Percentiles rank a stretch among this genome's conserved stretches.
Evolutionary conservation across 2,329 filamentous ascomycete genomes (phyloP).

Genomic region (Sclerotinia sclerotiorum): DNA sequence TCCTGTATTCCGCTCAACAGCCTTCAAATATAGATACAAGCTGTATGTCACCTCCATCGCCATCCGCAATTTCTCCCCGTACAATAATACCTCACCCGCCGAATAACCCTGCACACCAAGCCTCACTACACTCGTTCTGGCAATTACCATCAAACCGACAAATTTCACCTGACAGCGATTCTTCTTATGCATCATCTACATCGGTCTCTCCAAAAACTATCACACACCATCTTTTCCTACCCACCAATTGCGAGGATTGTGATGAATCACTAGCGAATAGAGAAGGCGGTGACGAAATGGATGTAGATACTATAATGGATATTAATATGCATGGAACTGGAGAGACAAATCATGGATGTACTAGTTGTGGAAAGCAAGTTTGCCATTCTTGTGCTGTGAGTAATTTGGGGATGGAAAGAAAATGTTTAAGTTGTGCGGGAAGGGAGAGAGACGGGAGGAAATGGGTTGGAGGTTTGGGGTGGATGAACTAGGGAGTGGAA

Average conservation of each 20-base stretch:
- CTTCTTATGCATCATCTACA: slow-evolving; percentile 34
- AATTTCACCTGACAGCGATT: slow-evolving; percentile 40
- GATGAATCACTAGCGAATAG: slow-evolving; percentile 40
- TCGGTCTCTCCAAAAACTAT: slow-evolving; percentile 19
- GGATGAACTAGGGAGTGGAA: slow-evolving; percentile 24
- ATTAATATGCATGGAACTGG: slow-evolving; percentile 41
- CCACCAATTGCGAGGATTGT: slow-evolving; percentile 56
- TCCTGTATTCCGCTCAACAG: slow-evolving; percentile 58
- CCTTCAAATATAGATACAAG: slow-evolving; percentile 36
- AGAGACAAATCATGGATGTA: slow-evolving; percentile 44
- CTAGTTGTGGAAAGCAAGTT: slow-evolving; percentile 54
- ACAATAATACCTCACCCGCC: slow-evolving; percentile 27
- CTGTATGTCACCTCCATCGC: slow-evolving; percentile 23
- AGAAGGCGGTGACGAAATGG: slow-evolving; percentile 43
- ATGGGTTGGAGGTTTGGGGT: slow-evolving; percentile 32
- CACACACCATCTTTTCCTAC: slow-evolving; percentile 30
- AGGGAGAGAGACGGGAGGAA: slow-evolving; percentile 24
- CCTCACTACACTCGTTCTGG: slow-evolving; percentile 62
- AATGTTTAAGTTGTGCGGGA: slow-evolving; percentile 53
- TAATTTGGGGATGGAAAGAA: slow-evolving; percentile 54
- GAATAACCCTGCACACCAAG: slow-evolving; percentile 44
- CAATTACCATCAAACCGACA: slow-evolving; percentile 45
- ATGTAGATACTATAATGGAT: slow-evolving; percentile 43
- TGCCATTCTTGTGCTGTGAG: slow-evolving; percentile 61
- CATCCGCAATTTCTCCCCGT: slow-evolving; percentile 28